Conservation (phyloP, 2,329 filamentous ascomycete species). For the Fusarium sp. region DNA sequence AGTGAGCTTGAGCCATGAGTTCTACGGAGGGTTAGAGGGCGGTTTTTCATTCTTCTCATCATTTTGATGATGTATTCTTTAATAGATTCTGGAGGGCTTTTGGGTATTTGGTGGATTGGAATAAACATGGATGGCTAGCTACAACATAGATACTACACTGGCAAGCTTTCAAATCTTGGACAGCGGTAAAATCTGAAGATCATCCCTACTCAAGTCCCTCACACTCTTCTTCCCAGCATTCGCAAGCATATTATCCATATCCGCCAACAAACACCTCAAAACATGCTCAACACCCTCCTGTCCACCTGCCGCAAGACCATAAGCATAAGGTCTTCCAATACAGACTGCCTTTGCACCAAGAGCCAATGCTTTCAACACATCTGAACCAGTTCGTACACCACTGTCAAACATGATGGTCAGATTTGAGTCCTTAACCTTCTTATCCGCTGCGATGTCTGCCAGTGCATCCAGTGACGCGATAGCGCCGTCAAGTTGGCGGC, state of each 20-base stretch:
- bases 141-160: neutral
- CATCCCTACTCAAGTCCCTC: slow-evolving; percentile 22
- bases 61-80: too few species aligned
- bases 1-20: neutral
- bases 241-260: slow-evolving; percentile 63
- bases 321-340: slow-evolving; percentile 54
- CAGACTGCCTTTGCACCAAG: slow-evolving; percentile 54
- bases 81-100: rapidly evolving
- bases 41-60: rapidly evolving
- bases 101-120: neutral
- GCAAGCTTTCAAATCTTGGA: neutral
- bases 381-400: slow-evolving; percentile 52
- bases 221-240: slow-evolving; percentile 60
- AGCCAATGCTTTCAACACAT: slow-evolving; percentile 53
- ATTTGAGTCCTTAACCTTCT: slow-evolving; percentile 46
- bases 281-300: slow-evolving; percentile 64
- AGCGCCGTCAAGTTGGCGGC: slow-evolving; percentile 53
- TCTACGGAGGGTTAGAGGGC: rapidly evolving
- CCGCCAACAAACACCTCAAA: slow-evolving; percentile 52
- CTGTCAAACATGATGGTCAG: slow-evolving; percentile 64
- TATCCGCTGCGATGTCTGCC: slow-evolving; percentile 62
- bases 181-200: slow-evolving; percentile 21
- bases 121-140: neutral
- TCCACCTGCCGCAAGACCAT: slow-evolving; percentile 49
- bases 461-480: slow-evolving; percentile 63